These are phyloP conservation scores for Botrytis porri DNA, from an alignment of 2,329 filamentous ascomycete species.

Conservation along the genomic window DNA sequence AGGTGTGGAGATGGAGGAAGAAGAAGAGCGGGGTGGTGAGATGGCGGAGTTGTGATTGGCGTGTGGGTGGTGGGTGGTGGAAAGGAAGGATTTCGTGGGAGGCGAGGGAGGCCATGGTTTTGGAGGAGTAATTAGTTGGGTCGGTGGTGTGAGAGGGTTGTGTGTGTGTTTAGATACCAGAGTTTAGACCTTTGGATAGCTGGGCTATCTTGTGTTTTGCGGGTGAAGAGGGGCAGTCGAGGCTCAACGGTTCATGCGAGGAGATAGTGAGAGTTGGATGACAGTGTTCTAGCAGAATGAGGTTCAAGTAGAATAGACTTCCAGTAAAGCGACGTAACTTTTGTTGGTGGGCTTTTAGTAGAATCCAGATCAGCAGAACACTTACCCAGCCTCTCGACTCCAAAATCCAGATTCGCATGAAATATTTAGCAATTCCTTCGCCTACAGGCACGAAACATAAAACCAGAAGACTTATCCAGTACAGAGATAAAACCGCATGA, in stretches of 20 bases:
- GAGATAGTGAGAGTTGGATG: background rate
- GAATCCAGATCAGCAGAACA: background rate
- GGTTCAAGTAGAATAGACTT: background rate
- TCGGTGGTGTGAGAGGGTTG: rapidly evolving
- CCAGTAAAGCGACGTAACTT: too few relatives aligned
- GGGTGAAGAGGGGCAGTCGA: background rate
- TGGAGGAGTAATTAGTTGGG: background rate
- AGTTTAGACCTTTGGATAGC: background rate
- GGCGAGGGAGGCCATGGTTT: background rate
- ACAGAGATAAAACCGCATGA: background rate
- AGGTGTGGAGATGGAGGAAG: background rate
- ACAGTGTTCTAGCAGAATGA: background rate
- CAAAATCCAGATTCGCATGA: background rate
- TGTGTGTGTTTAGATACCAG: background rate
- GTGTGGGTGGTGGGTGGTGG: background rate
- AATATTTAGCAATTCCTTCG: background rate
- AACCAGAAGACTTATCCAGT: background rate
- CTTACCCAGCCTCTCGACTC: background rate
- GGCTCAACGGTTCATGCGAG: background rate
- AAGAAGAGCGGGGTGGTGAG: background rate
- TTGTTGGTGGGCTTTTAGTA: too few relatives aligned
- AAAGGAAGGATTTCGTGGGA: background rate
- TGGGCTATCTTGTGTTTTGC: background rate
- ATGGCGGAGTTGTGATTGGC: background rate
- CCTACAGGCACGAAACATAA: background rate